phyloP scores from a whole-genome alignment of 331 rosid species.

The Prunus yedoensis region DNA sequence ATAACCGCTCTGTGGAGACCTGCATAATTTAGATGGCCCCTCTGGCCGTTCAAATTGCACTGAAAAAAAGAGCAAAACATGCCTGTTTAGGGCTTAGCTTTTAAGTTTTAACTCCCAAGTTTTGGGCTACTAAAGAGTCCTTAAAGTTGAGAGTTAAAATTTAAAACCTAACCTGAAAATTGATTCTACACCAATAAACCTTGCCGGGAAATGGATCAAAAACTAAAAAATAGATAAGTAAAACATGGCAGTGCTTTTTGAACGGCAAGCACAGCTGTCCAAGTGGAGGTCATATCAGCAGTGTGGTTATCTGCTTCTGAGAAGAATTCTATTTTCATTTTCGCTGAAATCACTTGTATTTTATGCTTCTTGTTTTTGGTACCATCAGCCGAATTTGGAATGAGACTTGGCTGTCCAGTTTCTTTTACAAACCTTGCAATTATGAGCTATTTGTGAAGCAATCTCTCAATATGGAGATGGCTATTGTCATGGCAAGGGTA shows the following conservation, averaged over 20 bases:
- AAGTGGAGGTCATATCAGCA: not conserved
- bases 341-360: constrained; percentile 4
- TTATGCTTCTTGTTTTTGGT: constrained; percentile 24
- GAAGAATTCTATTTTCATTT: constrained; percentile 5
- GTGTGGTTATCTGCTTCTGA: not conserved
- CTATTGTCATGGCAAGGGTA: constrained; percentile 99
- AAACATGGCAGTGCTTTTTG: not conserved
- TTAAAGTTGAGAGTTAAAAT: not conserved
- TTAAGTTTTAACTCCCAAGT: not conserved
- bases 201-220: not conserved
- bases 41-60: not conserved
- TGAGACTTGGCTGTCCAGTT: constrained; percentile 93
- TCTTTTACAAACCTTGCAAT: constrained; percentile 99
- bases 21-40: not conserved
- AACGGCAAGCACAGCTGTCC: not conserved
- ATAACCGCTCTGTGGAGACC: not conserved
- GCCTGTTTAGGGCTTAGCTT: not conserved
- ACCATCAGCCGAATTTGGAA: constrained; percentile 95
- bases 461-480: constrained; percentile 99
- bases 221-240: not conserved
- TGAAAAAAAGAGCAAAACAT: not conserved
- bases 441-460: constrained; percentile 98
- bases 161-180: not conserved
- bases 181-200: not conserved
- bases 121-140: not conserved